Base-by-base conservation (phyloP, 2,329 filamentous ascomycete species). In the Bretziella fagacearum region DNA sequence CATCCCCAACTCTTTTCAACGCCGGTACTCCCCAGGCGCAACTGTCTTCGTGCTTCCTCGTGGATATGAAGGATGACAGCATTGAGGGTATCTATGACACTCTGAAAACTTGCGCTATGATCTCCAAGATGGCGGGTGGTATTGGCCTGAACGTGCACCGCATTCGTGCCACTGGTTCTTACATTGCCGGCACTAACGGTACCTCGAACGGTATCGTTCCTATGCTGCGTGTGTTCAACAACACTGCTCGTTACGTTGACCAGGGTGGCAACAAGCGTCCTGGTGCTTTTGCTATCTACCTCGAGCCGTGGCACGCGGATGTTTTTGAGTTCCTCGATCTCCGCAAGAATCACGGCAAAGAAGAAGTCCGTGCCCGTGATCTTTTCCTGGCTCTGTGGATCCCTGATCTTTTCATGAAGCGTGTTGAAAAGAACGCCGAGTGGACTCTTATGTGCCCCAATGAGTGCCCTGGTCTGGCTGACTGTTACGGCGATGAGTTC, bases 61-160 rank as follows among this genome's bases (percentile, higher is more conserved):
- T 98, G 55, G 91, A 96, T 65, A 96, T 98, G 81, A 98, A 96
- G 72, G 87, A 94, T 44, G 91, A 98, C 68, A 95, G 87, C 65
- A 98, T 98, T 60, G 91, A 98, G 55, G 91, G 91, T 56, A 98
- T 98, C 62, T 98, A 98, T 60, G 91, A 98, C 61, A 98, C 91
- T 15, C 75, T 98, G 56, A 98, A 98, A 78, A 96, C 85, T 1
- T 98, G 91, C 66, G 91, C 91, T 55, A 89, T 98, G 85, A 98
- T 98, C 65, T 98, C 91, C 60, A 98, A 98, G 77, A 96, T 91
- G 67, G 91, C 91, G 56, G 91, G 91, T 63, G 91, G 91, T 63
- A 96, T 98, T 62, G 91, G 91, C 58, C 73, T 98, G 54, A 96
- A 98, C 59, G 80, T 89, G 44, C 91, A 98, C 69, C 81, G 87